Evolutionary conservation across 2,329 filamentous ascomycete species (phyloP), one percentile per base, ranked within the genome.

Genomic region (Thermothelomyces thermophilus): DNA sequence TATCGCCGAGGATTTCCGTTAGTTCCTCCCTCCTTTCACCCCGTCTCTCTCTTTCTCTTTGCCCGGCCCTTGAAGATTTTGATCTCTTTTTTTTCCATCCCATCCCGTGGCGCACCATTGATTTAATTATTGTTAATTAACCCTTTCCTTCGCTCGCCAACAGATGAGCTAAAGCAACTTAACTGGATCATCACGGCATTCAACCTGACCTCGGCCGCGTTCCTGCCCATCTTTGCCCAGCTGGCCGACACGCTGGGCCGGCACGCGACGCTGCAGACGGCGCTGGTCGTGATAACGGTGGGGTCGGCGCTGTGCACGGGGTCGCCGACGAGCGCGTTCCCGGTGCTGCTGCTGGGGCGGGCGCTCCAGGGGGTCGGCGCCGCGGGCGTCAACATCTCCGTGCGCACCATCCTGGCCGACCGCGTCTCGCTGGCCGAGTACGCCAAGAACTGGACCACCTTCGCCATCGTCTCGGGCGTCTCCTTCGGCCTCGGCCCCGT

Each of bases 181-280:
- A 85, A 83, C 60, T 86, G 82, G 81, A 83, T 87, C 59, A 77
- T 86, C 16, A 82, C 83, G 0, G 72, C 81, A 6, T 87, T 85
- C 64, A 86, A 82, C 46, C 69, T 87, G n/a, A 83, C 81, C 0
- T 79, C 79, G 0, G 82, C 83, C 1, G 76, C 82, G 1, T 86
- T 85, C 56, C 80, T 86, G 8, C 82, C 82, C 3, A 75, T 78
- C 46, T 85, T 81, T 67, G 80, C 77, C 1, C 82, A 85, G 57
- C 70, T 82, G 39, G 75, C 79, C 14, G 80, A 86, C 56, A 73
- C 85, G 24, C 84, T 83, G 56, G 83, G 83, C 14, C 74, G 83
- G 2, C 77, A 84, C 60, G 68, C 67, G 5, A 70, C 76, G 5
- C 67, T 87, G 7, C 80, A 84, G 42, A 67, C 73, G 8, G 71